Base-by-base conservation (phyloP, 1,284 basidiomycete species). In the Tilletia caries region DNA sequence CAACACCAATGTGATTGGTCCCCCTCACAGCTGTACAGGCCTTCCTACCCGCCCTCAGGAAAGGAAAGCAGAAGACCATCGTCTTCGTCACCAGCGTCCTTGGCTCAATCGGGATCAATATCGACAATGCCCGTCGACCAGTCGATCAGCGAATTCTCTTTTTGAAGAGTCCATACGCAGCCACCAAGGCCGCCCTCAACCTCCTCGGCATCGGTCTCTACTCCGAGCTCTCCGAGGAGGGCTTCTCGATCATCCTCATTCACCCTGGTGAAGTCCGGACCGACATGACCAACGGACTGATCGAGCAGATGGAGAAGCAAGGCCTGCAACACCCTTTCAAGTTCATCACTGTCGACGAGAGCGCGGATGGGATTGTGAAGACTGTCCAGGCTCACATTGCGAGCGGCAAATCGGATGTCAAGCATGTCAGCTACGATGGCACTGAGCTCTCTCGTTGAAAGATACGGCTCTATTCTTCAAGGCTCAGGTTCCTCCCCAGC, bases 171-270 rank as follows among this genome's bases (percentile, higher is more conserved):
- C 58, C 58, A 3, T 62, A 62, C 29, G 12, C 29, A 13, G 68
- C 70, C 32, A 65, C 70, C 27, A 71, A 71, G 33, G 65, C 67
- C 1, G 70, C 70, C 23, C 3, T 68, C 25, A 71, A 71, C 46
- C 41, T 69, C 64, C 13, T 60, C 3, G 67, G 62, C 10, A 48
- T 70, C 32, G 43, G 46, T 25, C 41, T 54, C 18, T 43, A 65
- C n/a, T 54, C 66, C 43, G 60, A 69, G 32, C 41, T 71, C 23
- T 25, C 32, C 20, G 46, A 68, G 23, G 67, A 71, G 23, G 70
- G 70, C 15, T 71, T 71, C 67, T 70, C 65, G 37, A 44, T 68
- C 27, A 5, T 69, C 8, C 64, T 50, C 27, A 12, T 71, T n/a
- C 67, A 68, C 32, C 70, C 70, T n/a, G 70, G 70, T 50, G 18